Percentiles rank a stretch among this genome's conserved stretches.
Evolutionary conservation across 78 protist genomes (phyloP).

Genomic region (Diacronema lutheri): DNA sequence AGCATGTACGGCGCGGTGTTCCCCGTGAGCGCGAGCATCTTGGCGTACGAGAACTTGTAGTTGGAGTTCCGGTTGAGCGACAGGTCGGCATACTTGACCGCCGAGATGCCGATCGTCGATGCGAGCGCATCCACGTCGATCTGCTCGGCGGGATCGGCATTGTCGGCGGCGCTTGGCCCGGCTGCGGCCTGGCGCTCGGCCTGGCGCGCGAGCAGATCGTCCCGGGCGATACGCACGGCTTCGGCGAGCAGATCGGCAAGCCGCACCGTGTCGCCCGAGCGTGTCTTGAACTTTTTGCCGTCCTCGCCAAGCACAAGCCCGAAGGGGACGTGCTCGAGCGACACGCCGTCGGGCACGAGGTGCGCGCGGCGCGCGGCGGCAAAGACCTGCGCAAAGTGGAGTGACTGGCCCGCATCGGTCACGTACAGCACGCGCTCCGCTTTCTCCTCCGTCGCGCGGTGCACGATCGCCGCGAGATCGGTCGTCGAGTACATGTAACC

Average conservation of each 20-base stretch:
- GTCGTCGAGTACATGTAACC: slow-evolving; percentile 87
- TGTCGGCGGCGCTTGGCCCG: background rate
- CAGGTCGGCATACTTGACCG: slow-evolving; percentile 73
- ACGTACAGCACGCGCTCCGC: slow-evolving; percentile 75
- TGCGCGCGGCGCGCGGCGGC: background rate
- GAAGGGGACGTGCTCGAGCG: slow-evolving; percentile 45
- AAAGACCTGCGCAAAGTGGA: slow-evolving; percentile 71
- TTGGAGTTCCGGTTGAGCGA: slow-evolving; percentile 52
- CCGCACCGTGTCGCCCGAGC: slow-evolving; percentile 71
- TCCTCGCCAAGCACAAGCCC: slow-evolving; percentile 64
- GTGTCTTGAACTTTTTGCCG: slow-evolving; percentile 69
- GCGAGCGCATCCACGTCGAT: background rate
- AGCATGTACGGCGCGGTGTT: slow-evolving; percentile 83
- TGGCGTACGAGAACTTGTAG: slow-evolving; percentile 78
- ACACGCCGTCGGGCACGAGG: background rate
- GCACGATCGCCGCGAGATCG: slow-evolving; percentile 81
- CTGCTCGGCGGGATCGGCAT: background rate
- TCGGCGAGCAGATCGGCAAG: slow-evolving; percentile 70
- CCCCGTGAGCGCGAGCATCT: slow-evolving; percentile 77
- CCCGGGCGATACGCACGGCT: slow-evolving; percentile 31
- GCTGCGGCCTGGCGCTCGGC: background rate
- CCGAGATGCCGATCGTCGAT: slow-evolving; percentile 52
- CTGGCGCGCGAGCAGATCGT: background rate
- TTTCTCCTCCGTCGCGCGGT: slow-evolving; percentile 59
- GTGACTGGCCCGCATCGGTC: slow-evolving; percentile 82